Evolutionary conservation across 768 basidiomycete genomes (phyloP), one percentile per base, ranked within the genome.

Genomic region (Mycena kentingensis): DNA sequence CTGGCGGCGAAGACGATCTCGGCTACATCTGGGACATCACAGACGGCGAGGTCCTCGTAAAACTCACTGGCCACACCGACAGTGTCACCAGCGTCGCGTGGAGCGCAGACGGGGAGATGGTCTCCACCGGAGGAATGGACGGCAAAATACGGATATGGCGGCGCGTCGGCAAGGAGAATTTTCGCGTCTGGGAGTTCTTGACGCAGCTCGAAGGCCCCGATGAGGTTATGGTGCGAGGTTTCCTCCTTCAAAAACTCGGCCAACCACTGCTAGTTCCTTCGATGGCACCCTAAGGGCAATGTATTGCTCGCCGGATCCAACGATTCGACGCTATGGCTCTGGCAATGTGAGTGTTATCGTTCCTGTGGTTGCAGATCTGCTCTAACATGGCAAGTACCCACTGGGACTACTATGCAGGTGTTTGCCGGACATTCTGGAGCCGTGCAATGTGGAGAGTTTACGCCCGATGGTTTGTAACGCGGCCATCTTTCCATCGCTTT

Each of bases 51-150:
- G 74, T 85, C 60, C 76, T 96, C 52, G 88, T 84, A 46, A 90
- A 86, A 70, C 78, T 99, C 45, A 88, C 89, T 0, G 97, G 97
- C 3, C 97, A 99, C 69, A 84, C 85, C 6, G 97, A 99, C 66
- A 94, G 92, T 57, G 93, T 99, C 41, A 85, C 85, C 4, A 77
- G 77, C 48, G 78, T 80, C 3, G 85, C 78, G 19, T 99, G 90
- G 81, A 96, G 85, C 66, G 62, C 74, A 1, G 96, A 98, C 66
- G 97, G 97, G 2, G 88, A 97, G 71, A 80, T 97, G 80, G 78
- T 95, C 51, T 85, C 95, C 15, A 97, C 95, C 0, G 97, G 96
- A 10, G 97, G 97, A 0, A 98, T 99, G 97, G 97, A 99, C 63
- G 97, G 97, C 8, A 87, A 84, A 67, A 87, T 98, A 32, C 78